These are phyloP conservation scores for Aspergillus sp. DNA, from an alignment of 2,329 filamentous ascomycete genomes.

Conservation along the genomic window DNA sequence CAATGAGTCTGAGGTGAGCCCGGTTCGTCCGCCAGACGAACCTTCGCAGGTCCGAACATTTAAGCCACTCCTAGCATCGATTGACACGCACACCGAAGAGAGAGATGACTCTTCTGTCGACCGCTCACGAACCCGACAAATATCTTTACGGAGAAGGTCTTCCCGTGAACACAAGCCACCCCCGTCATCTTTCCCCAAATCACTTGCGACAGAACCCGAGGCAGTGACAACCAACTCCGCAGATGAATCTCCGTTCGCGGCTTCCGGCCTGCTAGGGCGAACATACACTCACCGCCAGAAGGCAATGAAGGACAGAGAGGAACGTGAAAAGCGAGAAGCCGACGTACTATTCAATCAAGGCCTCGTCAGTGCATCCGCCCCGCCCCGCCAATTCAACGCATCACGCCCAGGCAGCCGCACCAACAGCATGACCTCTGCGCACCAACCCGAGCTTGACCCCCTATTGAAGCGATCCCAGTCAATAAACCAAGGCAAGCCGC, in stretches of 20 bases:
- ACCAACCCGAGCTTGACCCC: slow-evolving; percentile 22
- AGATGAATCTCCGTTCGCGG: slow-evolving; percentile 34
- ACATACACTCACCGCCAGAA: slow-evolving; percentile 42
- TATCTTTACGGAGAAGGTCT: slow-evolving; percentile 28
- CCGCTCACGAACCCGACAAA: slow-evolving; percentile 22
- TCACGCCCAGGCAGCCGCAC: slow-evolving; percentile 27
- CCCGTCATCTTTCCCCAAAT: slow-evolving; percentile 29
- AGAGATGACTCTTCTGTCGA: slow-evolving; percentile 17
- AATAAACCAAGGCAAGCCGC: slow-evolving; percentile 53
- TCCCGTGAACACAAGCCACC: slow-evolving; percentile 31
- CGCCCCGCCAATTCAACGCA: slow-evolving; percentile 29
- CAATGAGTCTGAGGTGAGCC: slow-evolving; percentile 7
- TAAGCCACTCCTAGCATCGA: slow-evolving; percentile 63
- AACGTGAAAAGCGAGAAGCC: slow-evolving; percentile 34
- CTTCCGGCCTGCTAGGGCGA: slow-evolving; percentile 38
- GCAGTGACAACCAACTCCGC: slow-evolving; percentile 19
- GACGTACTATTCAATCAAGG: slow-evolving; percentile 53
- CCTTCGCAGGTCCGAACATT: slow-evolving; percentile 46
- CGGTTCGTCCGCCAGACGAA: slow-evolving; percentile 18
- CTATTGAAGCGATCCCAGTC: slow-evolving; percentile 50
- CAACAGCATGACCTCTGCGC: slow-evolving; percentile 33
- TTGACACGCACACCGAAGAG: slow-evolving; percentile 41
- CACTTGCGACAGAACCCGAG: slow-evolving; percentile 26
- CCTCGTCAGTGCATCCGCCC: slow-evolving; percentile 53
- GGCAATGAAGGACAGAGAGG: slow-evolving; percentile 41